Evolutionary conservation across 768 basidiomycete species (phyloP).

Genomic region (Leccinum aurantiacum): DNA sequence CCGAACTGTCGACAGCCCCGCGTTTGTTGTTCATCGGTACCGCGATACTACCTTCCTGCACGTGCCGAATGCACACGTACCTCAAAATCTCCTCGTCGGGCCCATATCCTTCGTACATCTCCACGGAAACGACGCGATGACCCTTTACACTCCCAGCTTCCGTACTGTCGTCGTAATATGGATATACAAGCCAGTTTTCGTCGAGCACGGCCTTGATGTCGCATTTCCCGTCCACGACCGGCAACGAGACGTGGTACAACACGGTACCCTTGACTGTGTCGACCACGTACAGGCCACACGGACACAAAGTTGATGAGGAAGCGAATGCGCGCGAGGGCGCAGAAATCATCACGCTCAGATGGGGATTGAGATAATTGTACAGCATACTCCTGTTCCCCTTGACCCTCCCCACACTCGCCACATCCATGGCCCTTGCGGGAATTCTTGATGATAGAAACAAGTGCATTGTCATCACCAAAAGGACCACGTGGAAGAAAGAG

Average conservation of each 20-base stretch:
- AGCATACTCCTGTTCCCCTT: conserved; percentile 84
- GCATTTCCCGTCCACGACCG: conserved; percentile 46
- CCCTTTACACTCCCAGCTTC: conserved; percentile 57
- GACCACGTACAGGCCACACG: conserved; percentile 73
- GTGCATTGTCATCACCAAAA: conserved; percentile 54
- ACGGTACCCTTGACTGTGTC: conserved; percentile 77
- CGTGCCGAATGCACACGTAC: conserved; percentile 41
- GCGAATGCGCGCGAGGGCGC: conserved; percentile 24
- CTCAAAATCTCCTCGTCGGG: conserved; percentile 71
- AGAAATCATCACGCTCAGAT: conserved; percentile 68
- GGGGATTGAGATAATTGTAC: conserved; percentile 93
- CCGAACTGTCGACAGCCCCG: conserved; percentile 39
- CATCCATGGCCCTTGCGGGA: conserved; percentile 40
- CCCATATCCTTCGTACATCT: conserved; percentile 79
- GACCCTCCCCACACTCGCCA: conserved; percentile 82
- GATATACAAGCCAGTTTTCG: conserved; percentile 94
- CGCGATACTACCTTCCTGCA: not conserved
- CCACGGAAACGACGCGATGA: conserved; percentile 75
- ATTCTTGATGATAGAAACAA: conserved; percentile 52
- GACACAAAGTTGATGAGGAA: conserved; percentile 10
- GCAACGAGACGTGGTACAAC: conserved; percentile 64
- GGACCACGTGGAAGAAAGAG: conserved; percentile 48
- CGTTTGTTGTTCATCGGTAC: not conserved
- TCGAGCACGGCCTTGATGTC: conserved; percentile 67
- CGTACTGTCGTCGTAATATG: conserved; percentile 69